Evolutionary conservation across 192 early-diverging fungal species (phyloP), one percentile per base, ranked within the genome.

Genomic region (Dimargaris cristalligena): DNA sequence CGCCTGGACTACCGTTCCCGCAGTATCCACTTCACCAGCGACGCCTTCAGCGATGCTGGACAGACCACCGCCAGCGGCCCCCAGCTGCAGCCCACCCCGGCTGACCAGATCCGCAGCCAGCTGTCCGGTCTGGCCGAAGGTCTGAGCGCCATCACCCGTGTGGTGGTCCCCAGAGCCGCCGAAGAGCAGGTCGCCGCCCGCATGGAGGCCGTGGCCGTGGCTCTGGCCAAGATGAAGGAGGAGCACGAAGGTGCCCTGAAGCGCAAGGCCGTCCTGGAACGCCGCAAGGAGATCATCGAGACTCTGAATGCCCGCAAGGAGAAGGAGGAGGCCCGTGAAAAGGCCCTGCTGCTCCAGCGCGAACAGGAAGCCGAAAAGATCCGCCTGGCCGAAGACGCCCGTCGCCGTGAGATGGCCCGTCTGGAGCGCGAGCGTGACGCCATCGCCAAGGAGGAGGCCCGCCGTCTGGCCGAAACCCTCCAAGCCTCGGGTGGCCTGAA

Each of bases 21-120:
- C 58, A 85, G 83, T 45, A 79, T 97, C 58, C 86, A 85, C 33
- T 99, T 99, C 62, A 92, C 94, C 65, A 90, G 85, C 20, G 90
- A 96, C 60, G 68, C 91, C 33, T 97, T 95, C 57, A 71, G 78
- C 34, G 74, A 89, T 29, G 71, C 80, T 41, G 82, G 83, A 69
- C 77, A 79, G 64, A 76, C 85, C 30, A 78, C 86, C 50, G 82
- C 88, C 55, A 86, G 83, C 59, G 88, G 89, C 25, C 85, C 87
- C 11, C 79, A 86, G 69, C 77, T 91, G 45, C 85, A 86, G 77
- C 82, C 86, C 8, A 80, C 83, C 60, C 88, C 94, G 10, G 76
- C 87, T 11, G 94, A 96, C 60, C 79, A 87, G 51, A 91, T 99
- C 86, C 86, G 92, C 66, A 73, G 80, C 49, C 94, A 99, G 75